Percentiles rank a stretch among this genome's conserved stretches.
Conservation (phyloP, 495 filamentous ascomycete species). For the Aspergillus baeticus region DNA sequence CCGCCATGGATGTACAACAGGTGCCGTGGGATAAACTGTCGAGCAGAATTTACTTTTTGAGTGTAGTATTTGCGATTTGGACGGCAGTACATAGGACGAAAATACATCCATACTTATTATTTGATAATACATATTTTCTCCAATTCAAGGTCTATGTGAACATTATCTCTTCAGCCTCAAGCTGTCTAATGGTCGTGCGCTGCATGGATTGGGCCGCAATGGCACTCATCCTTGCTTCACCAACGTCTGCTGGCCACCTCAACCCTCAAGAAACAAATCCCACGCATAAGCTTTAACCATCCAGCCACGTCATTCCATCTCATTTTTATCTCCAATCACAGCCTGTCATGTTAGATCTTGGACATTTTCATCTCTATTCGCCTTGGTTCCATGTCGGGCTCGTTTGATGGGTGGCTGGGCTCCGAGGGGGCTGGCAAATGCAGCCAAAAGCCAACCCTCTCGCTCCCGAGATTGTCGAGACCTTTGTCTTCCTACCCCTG, state of each 20-base stretch:
- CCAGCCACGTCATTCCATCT: slow-evolving; percentile 1
- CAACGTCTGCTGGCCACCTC: neutral
- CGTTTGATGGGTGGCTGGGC: slow-evolving; percentile 24
- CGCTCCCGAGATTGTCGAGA: neutral
- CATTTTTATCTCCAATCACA: slow-evolving; percentile 14
- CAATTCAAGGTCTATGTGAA: neutral
- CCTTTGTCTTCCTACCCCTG: neutral
- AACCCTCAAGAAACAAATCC: neutral
- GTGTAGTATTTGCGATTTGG: no score
- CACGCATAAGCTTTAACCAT: neutral
- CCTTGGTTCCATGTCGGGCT: slow-evolving; percentile 13
- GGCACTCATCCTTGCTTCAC: neutral
- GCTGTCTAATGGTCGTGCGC: neutral
- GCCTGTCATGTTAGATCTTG: slow-evolving; percentile 10
- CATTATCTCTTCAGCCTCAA: no score
- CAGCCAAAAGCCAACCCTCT: slow-evolving; percentile 20
- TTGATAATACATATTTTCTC: neutral
- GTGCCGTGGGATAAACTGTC: no score
- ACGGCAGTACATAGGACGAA: no score
- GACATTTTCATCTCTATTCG: slow-evolving; percentile 1
- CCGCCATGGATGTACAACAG: neutral
- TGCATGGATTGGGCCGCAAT: slow-evolving; percentile 14
- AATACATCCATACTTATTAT: neutral
- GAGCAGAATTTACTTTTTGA: no score
- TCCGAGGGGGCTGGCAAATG: slow-evolving; percentile 11